These are phyloP conservation scores for Pterocarpus macrocarpus DNA, from an alignment of 306 rosid species.

Conservation along the genomic window DNA sequence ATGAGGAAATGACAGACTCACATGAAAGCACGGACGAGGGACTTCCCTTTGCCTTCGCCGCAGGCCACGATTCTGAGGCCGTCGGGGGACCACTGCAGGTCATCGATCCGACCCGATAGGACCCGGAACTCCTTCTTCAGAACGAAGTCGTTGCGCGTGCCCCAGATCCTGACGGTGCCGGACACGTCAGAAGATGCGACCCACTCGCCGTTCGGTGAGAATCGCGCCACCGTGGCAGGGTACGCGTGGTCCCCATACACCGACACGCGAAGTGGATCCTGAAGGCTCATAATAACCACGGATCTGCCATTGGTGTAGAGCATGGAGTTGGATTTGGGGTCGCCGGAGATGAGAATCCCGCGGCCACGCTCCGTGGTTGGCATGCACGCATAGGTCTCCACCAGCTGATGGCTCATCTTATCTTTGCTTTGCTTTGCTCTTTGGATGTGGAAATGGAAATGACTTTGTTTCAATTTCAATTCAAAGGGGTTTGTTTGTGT, in stretches of 20 bases:
- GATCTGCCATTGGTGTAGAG: constrained; percentile 91
- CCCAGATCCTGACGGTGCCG: constrained; percentile 94
- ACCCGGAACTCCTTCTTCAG: constrained; percentile 93
- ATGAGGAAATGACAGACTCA: constrained; percentile 28
- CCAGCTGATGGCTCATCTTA: constrained; percentile 61
- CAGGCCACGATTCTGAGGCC: constrained; percentile 91
- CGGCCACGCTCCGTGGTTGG: constrained; percentile 93
- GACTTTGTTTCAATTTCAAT: too few relatives aligned
- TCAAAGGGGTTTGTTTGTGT: too few relatives aligned
- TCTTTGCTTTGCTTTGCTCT: neutral
- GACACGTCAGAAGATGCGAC: constrained; percentile 91
- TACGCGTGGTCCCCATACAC: constrained; percentile 92
- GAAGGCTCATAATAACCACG: constrained; percentile 74
- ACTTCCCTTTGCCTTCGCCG: constrained; percentile 92
- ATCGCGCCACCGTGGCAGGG: constrained; percentile 86
- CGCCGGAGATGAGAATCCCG: constrained; percentile 92
- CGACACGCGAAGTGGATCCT: constrained; percentile 80
- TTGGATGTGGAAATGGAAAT: too few relatives aligned
- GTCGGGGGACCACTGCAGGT: constrained; percentile 96
- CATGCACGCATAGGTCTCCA: constrained; percentile 84
- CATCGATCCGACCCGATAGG: constrained; percentile 91
- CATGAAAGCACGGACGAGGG: constrained; percentile 95
- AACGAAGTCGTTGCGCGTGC: constrained; percentile 78
- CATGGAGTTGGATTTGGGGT: constrained; percentile 71
- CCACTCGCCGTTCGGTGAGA: constrained; percentile 97